Evolutionary conservation across 78 protist genomes (phyloP), one percentile per base, ranked within the genome.

Genomic region (Cyanophora paradoxa): DNA sequence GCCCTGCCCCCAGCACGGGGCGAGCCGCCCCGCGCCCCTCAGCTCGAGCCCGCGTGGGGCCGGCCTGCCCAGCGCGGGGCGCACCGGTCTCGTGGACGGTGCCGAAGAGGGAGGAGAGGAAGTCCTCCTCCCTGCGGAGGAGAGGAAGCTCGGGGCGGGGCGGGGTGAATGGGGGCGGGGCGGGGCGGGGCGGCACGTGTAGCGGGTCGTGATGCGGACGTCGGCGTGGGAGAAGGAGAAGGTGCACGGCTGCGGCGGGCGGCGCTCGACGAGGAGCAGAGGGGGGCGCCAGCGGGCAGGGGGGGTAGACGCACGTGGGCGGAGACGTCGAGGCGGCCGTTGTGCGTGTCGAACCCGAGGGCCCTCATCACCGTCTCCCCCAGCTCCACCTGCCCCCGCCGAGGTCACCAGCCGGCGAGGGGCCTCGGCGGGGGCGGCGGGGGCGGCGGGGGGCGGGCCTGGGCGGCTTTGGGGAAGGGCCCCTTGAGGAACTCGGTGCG

Each of bases 181-280:
- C n/a, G n/a, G n/a, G n/a, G n/a, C n/a, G n/a, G n/a, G n/a, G n/a
- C n/a, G n/a, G n/a, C n/a, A n/a, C n/a, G 61, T 24, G 84, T 26
- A 79, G 30, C 84, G 69, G 28, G 79, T 62, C n/a, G 84, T 79
- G 31, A 79, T 61, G 26, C 84, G 70, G 24, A 74, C 78, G 62
- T 79, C 84, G 33, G 57, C 5, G 24, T 39, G 59, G 26, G 19
- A 14, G 19, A 48, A 7, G 31, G 68, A 44, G 13, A 17, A 24
- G 11, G 77, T 73, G 68, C 73, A 73, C 10, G 84, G 84, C n/a
- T n/a, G n/a, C n/a, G n/a, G n/a, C n/a, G n/a, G n/a, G n/a, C n/a
- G n/a, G n/a, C n/a, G n/a, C n/a, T n/a, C n/a, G n/a, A n/a, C n/a
- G n/a, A n/a, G n/a, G n/a, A n/a, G n/a, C n/a, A n/a, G n/a, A n/a